Conservation (phyloP, 2,329 filamentous ascomycete species). For the Nothophoma quercina region DNA sequence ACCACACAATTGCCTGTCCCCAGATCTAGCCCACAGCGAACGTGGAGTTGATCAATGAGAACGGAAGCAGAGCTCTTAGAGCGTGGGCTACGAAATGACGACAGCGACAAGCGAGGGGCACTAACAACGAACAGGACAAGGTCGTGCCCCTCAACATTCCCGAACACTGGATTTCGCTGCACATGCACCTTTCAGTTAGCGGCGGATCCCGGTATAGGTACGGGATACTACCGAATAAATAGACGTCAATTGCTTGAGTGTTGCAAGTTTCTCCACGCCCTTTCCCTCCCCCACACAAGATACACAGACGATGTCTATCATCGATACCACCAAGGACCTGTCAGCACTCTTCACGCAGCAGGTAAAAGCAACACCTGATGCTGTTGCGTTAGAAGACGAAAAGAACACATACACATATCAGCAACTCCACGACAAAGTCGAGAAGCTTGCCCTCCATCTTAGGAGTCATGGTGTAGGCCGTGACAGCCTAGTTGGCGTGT, state of each 20-base stretch:
- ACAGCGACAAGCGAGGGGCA: slow-evolving; percentile 20
- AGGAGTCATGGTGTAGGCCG: slow-evolving; percentile 73
- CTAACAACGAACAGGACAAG: slow-evolving; percentile 18
- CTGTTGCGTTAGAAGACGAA: slow-evolving; percentile 76
- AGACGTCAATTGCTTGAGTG: slow-evolving; percentile 25
- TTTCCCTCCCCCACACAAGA: slow-evolving; percentile 6
- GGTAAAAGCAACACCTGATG: slow-evolving; percentile 72
- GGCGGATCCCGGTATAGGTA: slow-evolving; percentile 23
- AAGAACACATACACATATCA: slow-evolving; percentile 72
- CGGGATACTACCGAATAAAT: slow-evolving; percentile 27
- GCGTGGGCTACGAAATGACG: slow-evolving; percentile 19
- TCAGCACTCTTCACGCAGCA: slow-evolving; percentile 75
- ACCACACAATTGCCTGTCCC: slow-evolving; percentile 11
- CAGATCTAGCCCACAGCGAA: slow-evolving; percentile 22
- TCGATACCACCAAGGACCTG: slow-evolving; percentile 76
- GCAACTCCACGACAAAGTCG: slow-evolving; percentile 73
- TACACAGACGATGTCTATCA: slow-evolving; percentile 63
- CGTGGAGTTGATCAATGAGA: slow-evolving; percentile 30
- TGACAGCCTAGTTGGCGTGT: slow-evolving; percentile 76
- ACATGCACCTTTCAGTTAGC: slow-evolving; percentile 25
- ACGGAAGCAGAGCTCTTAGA: slow-evolving; percentile 19
- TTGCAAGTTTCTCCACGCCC: slow-evolving; percentile 5
- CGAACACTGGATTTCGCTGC: slow-evolving; percentile 22
- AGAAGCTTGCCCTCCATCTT: slow-evolving; percentile 69
- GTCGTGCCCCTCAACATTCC: slow-evolving; percentile 14